Evolutionary conservation across 768 basidiomycete species (phyloP).

Genomic region (Mycena galericulata): DNA sequence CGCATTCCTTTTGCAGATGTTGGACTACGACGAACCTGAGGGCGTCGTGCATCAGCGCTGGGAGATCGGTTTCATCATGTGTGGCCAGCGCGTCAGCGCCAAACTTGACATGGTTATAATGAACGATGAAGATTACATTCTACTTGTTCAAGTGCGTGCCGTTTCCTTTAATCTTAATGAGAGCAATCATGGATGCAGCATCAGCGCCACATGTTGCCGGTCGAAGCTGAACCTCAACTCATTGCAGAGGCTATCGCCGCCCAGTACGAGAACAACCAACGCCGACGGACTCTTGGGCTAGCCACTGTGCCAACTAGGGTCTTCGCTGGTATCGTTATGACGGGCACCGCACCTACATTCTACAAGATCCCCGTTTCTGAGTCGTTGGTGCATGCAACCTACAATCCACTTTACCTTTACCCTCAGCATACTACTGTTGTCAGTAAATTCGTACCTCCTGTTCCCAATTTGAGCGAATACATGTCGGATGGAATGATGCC

Average conservation of each 20-base stretch:
- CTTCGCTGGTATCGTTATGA: conserved; percentile 48
- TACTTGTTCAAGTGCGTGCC: conserved; percentile 39
- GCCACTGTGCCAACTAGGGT: conserved; percentile 36
- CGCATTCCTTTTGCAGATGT: conserved; percentile 32
- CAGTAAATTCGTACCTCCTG: conserved; percentile 8
- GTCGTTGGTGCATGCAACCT: conserved; percentile 20
- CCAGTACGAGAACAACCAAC: conserved; percentile 42
- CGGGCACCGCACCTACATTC: conserved; percentile 45
- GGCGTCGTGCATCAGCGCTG: conserved; percentile 25
- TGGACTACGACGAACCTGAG: conserved; percentile 36
- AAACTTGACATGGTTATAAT: conserved; percentile 43
- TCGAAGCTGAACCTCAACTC: conserved; percentile 46
- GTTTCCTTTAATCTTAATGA: background rate
- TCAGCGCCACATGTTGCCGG: conserved; percentile 3
- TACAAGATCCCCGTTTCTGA: conserved; percentile 45
- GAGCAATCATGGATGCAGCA: background rate
- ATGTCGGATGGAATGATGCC: background rate
- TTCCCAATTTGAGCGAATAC: background rate
- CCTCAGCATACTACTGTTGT: background rate
- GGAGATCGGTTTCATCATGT: conserved; percentile 40
- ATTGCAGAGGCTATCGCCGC: conserved; percentile 49
- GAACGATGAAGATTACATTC: conserved; percentile 27
- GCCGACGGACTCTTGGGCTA: conserved; percentile 22
- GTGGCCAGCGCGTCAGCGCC: conserved; percentile 33
- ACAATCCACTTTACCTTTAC: background rate